Percentiles rank a stretch among this genome's conserved stretches.
phyloP scores from a whole-genome alignment of 106 monocot species.

The Posidonia australis region DNA sequence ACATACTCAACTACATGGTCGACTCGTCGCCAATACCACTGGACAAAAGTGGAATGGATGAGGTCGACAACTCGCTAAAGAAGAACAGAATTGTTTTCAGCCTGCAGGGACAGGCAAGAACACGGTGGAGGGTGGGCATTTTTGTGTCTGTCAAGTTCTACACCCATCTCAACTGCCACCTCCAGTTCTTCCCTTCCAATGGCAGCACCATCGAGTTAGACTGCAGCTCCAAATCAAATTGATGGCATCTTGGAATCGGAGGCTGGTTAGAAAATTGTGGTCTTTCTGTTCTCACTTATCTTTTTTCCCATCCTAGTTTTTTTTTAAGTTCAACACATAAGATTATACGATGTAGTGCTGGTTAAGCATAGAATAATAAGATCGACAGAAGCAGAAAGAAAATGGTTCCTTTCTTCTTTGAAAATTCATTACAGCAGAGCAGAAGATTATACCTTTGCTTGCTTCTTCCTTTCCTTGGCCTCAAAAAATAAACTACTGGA shows the following conservation, averaged over 20 bases:
- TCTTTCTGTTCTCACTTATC: not conserved
- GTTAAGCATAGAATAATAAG: not conserved
- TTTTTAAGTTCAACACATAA: not conserved
- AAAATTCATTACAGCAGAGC: not conserved
- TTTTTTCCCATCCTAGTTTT: not conserved
- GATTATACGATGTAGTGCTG: not conserved
- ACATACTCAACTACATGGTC: constrained; percentile 37
- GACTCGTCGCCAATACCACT: constrained; percentile 37
- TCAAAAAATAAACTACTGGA: not conserved
- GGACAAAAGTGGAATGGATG: constrained; percentile 31
- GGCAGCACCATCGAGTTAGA: constrained; percentile 26
- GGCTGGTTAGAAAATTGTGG: not conserved
- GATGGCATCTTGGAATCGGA: not conserved
- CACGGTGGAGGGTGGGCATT: constrained; percentile 49
- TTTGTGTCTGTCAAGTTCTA: constrained; percentile 30
- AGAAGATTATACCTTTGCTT: not conserved
- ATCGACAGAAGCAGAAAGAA: not conserved
- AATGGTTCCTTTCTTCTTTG: not conserved
- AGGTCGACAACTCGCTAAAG: constrained; percentile 46
- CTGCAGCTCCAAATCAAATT: constrained; percentile 45
- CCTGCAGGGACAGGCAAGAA: constrained; percentile 47
- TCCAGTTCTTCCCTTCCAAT: constrained; percentile 44
- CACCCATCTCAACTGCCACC: constrained; percentile 39
- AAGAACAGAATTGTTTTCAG: constrained; percentile 29
- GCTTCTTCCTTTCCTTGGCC: not conserved